Conservation (phyloP, 2,329 filamentous ascomycete species). For the Periconia sp. region DNA sequence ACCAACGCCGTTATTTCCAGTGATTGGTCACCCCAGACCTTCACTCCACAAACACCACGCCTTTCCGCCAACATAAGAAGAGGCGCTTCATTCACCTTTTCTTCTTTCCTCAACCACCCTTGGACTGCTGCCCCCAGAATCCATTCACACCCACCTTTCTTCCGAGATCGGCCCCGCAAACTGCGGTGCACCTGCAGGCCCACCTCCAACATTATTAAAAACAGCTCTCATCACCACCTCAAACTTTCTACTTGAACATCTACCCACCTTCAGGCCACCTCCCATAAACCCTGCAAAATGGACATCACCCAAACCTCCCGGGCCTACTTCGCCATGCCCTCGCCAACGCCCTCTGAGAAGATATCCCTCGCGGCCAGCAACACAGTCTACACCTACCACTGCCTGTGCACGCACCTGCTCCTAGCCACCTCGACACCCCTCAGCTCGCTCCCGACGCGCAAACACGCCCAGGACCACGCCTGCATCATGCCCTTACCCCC, state of each 20-base stretch:
- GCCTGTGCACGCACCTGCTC: conserved; percentile 67
- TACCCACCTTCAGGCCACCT: conserved; percentile 1
- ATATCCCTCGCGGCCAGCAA: conserved; percentile 37
- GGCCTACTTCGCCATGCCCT: conserved; percentile 36
- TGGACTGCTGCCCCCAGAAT: not conserved
- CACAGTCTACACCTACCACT: conserved; percentile 60
- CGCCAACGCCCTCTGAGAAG: conserved; percentile 31
- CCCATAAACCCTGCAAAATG: conserved; percentile 18
- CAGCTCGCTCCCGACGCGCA: conserved; percentile 55
- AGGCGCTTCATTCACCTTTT: not conserved
- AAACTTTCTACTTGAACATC: too few relatives aligned
- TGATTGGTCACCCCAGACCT: not conserved
- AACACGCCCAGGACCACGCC: conserved; percentile 53
- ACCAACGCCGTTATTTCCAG: not conserved
- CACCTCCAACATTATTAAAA: not conserved
- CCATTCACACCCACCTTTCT: not conserved
- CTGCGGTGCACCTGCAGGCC: not conserved
- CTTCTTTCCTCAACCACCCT: not conserved
- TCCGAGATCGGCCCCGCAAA: conserved; percentile 2
- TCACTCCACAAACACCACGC: not conserved
- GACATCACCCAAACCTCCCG: conserved; percentile 35
- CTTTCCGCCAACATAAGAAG: too few relatives aligned
- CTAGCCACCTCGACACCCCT: conserved; percentile 61
- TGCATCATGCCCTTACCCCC: conserved; percentile 59
- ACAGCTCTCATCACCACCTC: not conserved